Base-by-base conservation (phyloP, 1,284 basidiomycete genomes). In the Puccinia novopanici region DNA sequence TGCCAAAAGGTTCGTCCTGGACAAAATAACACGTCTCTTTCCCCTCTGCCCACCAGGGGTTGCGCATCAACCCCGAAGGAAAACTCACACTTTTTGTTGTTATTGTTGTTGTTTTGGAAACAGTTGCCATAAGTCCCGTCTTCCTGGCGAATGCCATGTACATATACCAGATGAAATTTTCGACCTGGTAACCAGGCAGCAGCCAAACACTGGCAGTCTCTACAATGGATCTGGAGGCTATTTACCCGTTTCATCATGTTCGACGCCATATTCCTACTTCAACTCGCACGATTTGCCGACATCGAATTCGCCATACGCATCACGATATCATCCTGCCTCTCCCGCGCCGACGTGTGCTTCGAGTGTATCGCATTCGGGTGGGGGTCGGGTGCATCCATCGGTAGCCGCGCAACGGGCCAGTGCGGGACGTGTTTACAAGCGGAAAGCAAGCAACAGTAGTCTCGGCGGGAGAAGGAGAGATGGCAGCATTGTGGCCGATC, bases 341-440 rank as follows among this genome's bases (percentile, higher is more conserved):
- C 77, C 77, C 22, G 77, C 77, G 59, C 77, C 70, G 42, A 80
- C 77, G 30, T 61, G 65, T 65, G 76, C 76, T 48, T 80, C 77
- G 30, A 71, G 57, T 80, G 57, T 73, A 10, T 73, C 59, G 3
- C 57, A 63, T 34, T 55, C 70, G 34, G 63, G 63, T 0, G 67
- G 68, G 10, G 68, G 55, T 34, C 57, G 79, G 48, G 70, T 80
- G 50, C 79, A 80, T 68, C 79, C 79, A 15, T 80, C 79, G 15
- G 79, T 80, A 27, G 79, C 79, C 4, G 79, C 79, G 74, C 70
- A 80, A 59, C 50, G 79, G 27, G 79, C 79, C 37, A 74, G 71
- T 68, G 70, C 79, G 0, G 79, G 79, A 8, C 57, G 79, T 9
- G 79, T 80, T 42, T 80, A 80, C 40, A 80, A 80, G 24, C 45